These are phyloP conservation scores for Dipodascus geniculatus DNA, from an alignment of 805 yeast genomes.

Conservation along the genomic window DNA sequence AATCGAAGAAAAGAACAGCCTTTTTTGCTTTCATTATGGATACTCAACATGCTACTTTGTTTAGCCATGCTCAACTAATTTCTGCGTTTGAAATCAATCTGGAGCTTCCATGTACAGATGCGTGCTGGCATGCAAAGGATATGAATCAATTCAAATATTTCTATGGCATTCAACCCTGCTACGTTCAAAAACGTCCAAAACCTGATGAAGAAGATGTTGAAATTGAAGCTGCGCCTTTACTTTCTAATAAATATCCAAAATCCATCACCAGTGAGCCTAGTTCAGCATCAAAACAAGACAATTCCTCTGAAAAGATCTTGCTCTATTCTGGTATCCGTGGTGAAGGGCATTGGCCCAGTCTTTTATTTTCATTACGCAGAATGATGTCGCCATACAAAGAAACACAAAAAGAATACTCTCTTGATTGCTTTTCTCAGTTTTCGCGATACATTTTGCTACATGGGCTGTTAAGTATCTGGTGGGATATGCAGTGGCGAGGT, in stretches of 20 bases:
- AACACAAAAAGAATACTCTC: conserved; percentile 23
- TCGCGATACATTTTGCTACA: conserved; percentile 29
- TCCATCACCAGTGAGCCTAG: neutral
- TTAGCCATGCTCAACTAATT: conserved; percentile 24
- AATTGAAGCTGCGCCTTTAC: neutral
- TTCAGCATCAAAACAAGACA: neutral
- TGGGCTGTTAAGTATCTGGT: conserved; percentile 26
- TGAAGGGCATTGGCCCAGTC: conserved; percentile 25
- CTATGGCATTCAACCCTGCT: conserved; percentile 6
- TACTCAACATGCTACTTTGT: conserved; percentile 29
- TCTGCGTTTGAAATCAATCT: conserved; percentile 34
- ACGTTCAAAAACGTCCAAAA: conserved; percentile 7
- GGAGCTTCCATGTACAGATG: conserved; percentile 36
- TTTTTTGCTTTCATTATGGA: conserved; percentile 34
- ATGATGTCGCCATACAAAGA: conserved; percentile 24
- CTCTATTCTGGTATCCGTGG: neutral
- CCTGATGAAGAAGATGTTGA: conserved; percentile 7
- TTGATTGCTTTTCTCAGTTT: conserved; percentile 28
- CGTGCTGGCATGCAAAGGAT: conserved; percentile 31
- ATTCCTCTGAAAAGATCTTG: neutral
- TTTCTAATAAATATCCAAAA: neutral
- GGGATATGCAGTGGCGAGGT: conserved; percentile 27
- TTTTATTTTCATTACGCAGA: conserved; percentile 22
- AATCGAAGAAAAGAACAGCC: conserved; percentile 31
- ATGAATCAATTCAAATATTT: conserved; percentile 11